These are phyloP conservation scores for Otatea glauca DNA, from an alignment of 176 grass and related monocot species.

Conservation along the genomic window DNA sequence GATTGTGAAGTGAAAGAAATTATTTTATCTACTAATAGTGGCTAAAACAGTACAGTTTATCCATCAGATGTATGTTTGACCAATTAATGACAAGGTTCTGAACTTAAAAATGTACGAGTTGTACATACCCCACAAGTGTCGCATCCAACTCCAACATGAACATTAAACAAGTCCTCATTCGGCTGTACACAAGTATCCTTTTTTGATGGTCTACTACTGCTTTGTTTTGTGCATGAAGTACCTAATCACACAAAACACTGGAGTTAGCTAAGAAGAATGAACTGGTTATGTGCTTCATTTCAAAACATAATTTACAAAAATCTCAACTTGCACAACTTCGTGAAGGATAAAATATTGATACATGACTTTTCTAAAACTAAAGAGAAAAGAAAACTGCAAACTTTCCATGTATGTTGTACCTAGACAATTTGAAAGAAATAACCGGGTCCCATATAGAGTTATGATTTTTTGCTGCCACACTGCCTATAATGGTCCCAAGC, in stretches of 20 bases:
- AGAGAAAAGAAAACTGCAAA: conserved; percentile 9
- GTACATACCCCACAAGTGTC: conserved; percentile 92
- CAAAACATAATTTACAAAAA: conserved; percentile 39
- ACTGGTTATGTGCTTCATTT: not conserved
- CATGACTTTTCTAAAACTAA: not conserved
- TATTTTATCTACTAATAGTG: not conserved
- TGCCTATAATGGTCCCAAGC: not conserved
- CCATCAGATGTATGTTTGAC: conserved; percentile 13
- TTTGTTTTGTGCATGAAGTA: conserved; percentile 47
- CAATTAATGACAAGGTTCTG: conserved; percentile 17
- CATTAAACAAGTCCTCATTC: conserved; percentile 37
- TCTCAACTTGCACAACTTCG: conserved; percentile 17
- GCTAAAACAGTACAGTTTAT: not conserved
- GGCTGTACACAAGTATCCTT: not conserved
- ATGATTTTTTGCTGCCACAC: conserved; percentile 19
- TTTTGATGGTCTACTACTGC: conserved; percentile 19
- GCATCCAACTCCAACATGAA: conserved; percentile 79
- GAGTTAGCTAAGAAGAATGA: not conserved
- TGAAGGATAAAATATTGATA: not conserved
- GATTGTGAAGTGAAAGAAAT: conserved; percentile 15
- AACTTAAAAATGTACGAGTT: not conserved
- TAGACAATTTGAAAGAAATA: conserved; percentile 17
- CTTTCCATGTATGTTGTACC: not conserved
- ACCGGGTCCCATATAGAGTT: not conserved
- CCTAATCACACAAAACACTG: conserved; percentile 33